Percentiles rank a stretch among this genome's conserved stretches.
phyloP scores from a whole-genome alignment of 2,329 filamentous ascomycete genomes.

The Aspergillus neoniger region DNA sequence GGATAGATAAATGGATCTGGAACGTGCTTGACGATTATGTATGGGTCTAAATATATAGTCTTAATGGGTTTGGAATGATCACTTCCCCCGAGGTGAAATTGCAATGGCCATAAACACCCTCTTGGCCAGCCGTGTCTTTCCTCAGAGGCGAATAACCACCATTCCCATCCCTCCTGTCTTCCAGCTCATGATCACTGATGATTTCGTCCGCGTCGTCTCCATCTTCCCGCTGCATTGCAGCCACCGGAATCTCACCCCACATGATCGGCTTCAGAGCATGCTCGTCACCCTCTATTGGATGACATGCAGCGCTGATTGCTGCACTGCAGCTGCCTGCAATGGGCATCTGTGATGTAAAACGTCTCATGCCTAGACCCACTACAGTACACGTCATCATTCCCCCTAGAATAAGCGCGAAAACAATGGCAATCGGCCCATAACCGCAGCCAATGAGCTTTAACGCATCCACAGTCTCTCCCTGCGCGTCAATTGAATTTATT shows the following conservation, averaged over 20 bases:
- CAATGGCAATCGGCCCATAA: slow-evolving; percentile 7
- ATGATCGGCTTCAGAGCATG: slow-evolving; percentile 24
- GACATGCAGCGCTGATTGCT: slow-evolving; percentile 39
- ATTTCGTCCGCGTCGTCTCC: neutral
- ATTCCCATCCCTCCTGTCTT: neutral
- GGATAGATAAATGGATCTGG: no score
- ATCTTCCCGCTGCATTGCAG: neutral
- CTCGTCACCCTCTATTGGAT: slow-evolving; percentile 19
- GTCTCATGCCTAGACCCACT: slow-evolving; percentile 17
- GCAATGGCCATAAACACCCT: neutral
- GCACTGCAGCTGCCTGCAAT: slow-evolving; percentile 31
- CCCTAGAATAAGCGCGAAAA: slow-evolving; percentile 7
- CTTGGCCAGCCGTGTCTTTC: neutral
- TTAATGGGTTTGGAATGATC: neutral
- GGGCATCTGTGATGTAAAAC: slow-evolving; percentile 29
- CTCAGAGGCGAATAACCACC: neutral
- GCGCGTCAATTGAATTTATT: no score
- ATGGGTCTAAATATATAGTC: neutral
- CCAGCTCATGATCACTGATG: neutral
- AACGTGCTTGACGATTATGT: no score
- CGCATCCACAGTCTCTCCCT: no score
- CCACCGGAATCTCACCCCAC: slow-evolving; percentile 28
- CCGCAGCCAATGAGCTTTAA: slow-evolving; percentile 6
- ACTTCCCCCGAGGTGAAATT: slow-evolving; percentile 1
- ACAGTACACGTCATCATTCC: slow-evolving; percentile 13